Evolutionary conservation across 2,329 filamentous ascomycete genomes (phyloP), one percentile per base, ranked within the genome.

Genomic region (Exophiala mesophila): DNA sequence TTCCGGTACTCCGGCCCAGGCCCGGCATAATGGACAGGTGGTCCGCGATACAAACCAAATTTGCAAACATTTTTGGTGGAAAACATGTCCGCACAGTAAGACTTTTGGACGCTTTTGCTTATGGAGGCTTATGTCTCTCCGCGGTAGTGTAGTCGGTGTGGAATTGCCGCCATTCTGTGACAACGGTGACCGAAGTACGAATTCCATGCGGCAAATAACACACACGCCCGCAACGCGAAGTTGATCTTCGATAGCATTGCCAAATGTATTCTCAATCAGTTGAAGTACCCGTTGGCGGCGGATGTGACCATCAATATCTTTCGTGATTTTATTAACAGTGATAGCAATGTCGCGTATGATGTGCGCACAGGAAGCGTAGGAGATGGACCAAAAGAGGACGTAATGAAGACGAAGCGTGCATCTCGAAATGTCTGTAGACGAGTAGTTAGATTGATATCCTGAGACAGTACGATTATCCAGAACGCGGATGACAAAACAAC

Each of bases 291-390:
- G 34, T 36, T 12, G 34, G 23, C 34, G 34, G 34, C 20, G 34
- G 34, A 36, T 3, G 23, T 36, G 34, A 13, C 34, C 34, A 36
- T 36, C 34, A 36, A 36, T 36, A 36, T 36, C 34, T 36, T 36
- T 36, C 23, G 34, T 36, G n/a, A 36, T 36, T 36, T 36, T 36
- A 19, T 36, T 15, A 19, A 36, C 34, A 15, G 34, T 36, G 34
- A 36, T 36, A 20, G 34, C 34, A 15, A 12, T 19, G 23, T 36
- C 34, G 34, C 34, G 34, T 36, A 36, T 36, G 3, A 36, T 19
- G 23, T 36, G 34, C 34, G 34, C 34, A 36, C 34, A 36, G 34
- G 34, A 36, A 36, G 23, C 34, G 34, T 36, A 36, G 34, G 34
- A n/a, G n/a, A n/a, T 36, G 34, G 34, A 36, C 34, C 34, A 36